Percentiles rank a stretch among this genome's conserved stretches.
Evolutionary conservation across 2,329 filamentous ascomycete species (phyloP).

Genomic region (Aspergillus tubingensis): DNA sequence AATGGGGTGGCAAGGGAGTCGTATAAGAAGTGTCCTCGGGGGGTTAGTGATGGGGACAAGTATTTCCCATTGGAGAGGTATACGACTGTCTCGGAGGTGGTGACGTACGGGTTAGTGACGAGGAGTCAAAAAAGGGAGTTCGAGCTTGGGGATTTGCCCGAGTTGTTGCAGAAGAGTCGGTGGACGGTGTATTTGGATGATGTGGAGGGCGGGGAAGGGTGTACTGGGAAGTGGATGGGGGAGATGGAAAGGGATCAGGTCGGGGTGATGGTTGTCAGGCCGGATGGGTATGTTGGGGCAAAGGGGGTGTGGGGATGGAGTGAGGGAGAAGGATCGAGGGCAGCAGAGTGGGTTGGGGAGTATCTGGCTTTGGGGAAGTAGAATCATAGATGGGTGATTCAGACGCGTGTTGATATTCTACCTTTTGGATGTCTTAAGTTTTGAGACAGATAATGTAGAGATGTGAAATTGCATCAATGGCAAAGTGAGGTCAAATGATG

Average conservation of each 20-base stretch:
- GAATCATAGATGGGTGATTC: no score
- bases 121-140: conserved; percentile 62
- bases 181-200: conserved; percentile 76
- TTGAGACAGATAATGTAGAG: no score
- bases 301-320: conserved; percentile 49
- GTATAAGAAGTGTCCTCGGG: conserved; percentile 61
- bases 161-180: conserved; percentile 62
- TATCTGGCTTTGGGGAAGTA: conserved; percentile 44
- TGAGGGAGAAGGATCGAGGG: conserved; percentile 29
- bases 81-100: conserved; percentile 65
- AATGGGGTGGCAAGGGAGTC: conserved; percentile 62
- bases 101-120: conserved; percentile 70
- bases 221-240: conserved; percentile 71
- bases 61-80: conserved; percentile 70
- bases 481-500: no score
- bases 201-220: conserved; percentile 54
- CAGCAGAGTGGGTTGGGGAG: conserved; percentile 50
- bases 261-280: conserved; percentile 67
- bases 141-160: conserved; percentile 66
- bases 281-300: conserved; percentile 74
- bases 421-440: no score
- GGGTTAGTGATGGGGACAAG: conserved; percentile 62
- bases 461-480: no score
- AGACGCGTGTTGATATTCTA: no score
- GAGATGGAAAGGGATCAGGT: conserved; percentile 59